Conservation (phyloP, 2,329 filamentous ascomycete genomes). For the Alternaria triticina region DNA sequence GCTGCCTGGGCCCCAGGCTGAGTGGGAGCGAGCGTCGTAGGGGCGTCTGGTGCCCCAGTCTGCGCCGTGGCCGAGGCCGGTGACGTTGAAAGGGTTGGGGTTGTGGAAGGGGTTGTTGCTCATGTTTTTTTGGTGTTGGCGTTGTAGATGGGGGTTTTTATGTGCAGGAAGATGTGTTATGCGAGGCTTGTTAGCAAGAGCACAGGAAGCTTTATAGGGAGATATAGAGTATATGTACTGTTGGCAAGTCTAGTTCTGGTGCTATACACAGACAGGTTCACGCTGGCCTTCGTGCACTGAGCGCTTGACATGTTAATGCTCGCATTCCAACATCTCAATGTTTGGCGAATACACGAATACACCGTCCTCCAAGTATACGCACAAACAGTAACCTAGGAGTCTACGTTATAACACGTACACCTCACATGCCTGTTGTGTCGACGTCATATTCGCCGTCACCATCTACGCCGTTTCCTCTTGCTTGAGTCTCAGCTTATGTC, state of each 20-base stretch:
- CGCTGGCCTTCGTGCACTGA: neutral
- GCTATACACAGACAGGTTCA: neutral
- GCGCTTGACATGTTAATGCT: neutral
- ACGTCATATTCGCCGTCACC: neutral
- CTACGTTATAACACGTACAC: neutral
- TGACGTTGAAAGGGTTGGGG: neutral
- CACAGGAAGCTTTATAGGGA: neutral
- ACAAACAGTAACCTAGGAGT: neutral
- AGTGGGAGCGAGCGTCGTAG: neutral
- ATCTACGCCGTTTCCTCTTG: neutral
- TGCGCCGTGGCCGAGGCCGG: neutral
- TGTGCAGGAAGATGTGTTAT: neutral
- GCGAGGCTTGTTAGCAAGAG: neutral
- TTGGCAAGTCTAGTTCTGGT: neutral
- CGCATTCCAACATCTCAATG: neutral
- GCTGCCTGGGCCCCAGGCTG: neutral
- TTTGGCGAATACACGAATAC: neutral
- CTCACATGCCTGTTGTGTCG: neutral
- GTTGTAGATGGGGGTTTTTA: neutral
- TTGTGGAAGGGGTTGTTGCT: neutral
- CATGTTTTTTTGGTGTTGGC: neutral
- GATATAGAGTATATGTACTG: neutral
- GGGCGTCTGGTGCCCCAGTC: neutral
- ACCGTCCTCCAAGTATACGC: too few species aligned
- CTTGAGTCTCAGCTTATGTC: neutral